phyloP scores from a whole-genome alignment of 805 yeast genomes.

The Candida silvatica region DNA sequence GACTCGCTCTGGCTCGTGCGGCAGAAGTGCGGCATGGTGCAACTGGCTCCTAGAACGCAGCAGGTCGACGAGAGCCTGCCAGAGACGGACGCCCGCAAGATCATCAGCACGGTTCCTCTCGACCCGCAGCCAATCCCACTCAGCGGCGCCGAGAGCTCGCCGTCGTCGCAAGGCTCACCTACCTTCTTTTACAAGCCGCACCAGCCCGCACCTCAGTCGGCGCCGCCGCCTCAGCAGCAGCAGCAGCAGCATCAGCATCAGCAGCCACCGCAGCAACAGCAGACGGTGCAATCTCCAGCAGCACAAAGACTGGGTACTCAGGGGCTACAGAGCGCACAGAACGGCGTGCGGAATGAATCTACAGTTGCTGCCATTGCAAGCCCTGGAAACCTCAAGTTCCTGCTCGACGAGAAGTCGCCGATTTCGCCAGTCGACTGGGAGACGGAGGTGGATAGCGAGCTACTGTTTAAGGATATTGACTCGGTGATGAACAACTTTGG shows the following conservation, averaged over 20 bases:
- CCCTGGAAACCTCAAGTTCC: neutral
- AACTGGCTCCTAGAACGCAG: slow-evolving; percentile 32
- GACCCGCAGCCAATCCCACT: slow-evolving; percentile 71
- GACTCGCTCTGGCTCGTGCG: slow-evolving; percentile 81
- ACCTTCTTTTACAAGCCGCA: slow-evolving; percentile 10
- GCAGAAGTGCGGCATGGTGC: slow-evolving; percentile 82
- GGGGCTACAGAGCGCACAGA: neutral
- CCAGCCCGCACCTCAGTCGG: too few species aligned
- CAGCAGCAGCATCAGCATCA: too few species aligned
- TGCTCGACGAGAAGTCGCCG: neutral
- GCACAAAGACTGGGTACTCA: neutral
- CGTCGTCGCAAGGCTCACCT: slow-evolving; percentile 13
- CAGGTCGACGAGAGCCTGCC: slow-evolving; percentile 36
- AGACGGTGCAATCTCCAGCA: neutral
- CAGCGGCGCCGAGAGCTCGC: slow-evolving; percentile 16
- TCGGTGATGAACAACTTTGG: slow-evolving; percentile 90
- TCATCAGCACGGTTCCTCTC: slow-evolving; percentile 70
- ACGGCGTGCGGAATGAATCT: neutral
- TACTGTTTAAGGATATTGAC: slow-evolving; percentile 76
- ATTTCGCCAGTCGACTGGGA: slow-evolving; percentile 5
- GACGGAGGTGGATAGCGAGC: slow-evolving; percentile 37
- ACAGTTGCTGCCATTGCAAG: neutral
- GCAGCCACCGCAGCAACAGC: too few species aligned
- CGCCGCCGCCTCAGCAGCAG: slow-evolving; percentile 1
- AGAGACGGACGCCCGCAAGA: slow-evolving; percentile 63